Evolutionary conservation across 345 rosid species (phyloP), one percentile per base, ranked within the genome.

Genomic region (Syzygium jambos): DNA sequence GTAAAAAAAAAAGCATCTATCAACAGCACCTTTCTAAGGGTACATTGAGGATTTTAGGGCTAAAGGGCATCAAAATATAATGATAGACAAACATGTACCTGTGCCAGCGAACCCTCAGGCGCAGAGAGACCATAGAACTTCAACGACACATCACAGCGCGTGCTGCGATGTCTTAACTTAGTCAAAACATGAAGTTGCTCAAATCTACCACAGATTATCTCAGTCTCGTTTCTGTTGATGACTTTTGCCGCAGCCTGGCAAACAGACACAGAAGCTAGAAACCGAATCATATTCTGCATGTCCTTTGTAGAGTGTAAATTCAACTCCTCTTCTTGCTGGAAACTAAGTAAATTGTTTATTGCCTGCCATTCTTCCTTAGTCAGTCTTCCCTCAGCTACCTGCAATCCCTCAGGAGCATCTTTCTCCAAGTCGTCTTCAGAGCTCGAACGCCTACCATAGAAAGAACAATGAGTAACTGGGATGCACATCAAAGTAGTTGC

Each of bases 291-390:
- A 91, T 93, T 95, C 89, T 95, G 99, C 93, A 91, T 92, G 90
- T 98, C 99, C 92, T 94, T 98, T 88, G 95, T 95, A 59, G 94
- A 91, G 89, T 92, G 92, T 86, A 91, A 89, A 85, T 52, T 86
- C 77, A 90, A 86, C 88, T 96, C 98, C 90, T 98, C 99, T 65
- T 93, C 98, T 38, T 94, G 95, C 95, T 98, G 98, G 90, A 89
- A 93, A 93, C 98, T 98, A 85, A 98, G 94, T 87, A 96, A 93
- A 88, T 96, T 96, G 90, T 96, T 95, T 78, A 98, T 88, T 80
- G 99, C 96, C 90, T 92, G 95, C 99, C 99, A 98, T 91, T 98
- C 99, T 91, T 98, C 99, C 90, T 94, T 96, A 85, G 98, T 96
- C 89, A 96, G 88, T 83, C 93, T 93, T 92, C 92, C 99, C 90